Evolutionary conservation across 2,329 filamentous ascomycete genomes (phyloP).

Genomic region (Aspergillus fischeri): DNA sequence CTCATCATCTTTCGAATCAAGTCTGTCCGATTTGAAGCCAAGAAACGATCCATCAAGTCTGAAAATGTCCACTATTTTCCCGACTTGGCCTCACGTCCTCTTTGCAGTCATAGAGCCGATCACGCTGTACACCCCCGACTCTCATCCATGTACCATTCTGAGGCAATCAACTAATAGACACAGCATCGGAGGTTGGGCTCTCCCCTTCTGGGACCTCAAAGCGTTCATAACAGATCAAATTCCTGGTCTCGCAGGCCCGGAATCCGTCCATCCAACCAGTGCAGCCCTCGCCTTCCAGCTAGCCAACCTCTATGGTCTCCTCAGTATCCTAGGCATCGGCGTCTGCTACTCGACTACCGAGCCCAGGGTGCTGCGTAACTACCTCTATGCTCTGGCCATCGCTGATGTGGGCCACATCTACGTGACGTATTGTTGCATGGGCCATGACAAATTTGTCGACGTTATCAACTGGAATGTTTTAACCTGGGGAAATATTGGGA

Average conservation of each 20-base stretch:
- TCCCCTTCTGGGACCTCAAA: slow-evolving; percentile 52
- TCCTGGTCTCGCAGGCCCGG: slow-evolving; percentile 32
- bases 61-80: slow-evolving; percentile 49
- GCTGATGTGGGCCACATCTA: slow-evolving; percentile 66
- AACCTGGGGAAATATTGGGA: slow-evolving; percentile 69
- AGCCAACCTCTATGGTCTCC: slow-evolving; percentile 65
- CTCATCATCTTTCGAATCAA: not conserved
- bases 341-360: slow-evolving; percentile 63
- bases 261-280: slow-evolving; percentile 35
- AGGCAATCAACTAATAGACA: slow-evolving; percentile 14
- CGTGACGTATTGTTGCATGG: slow-evolving; percentile 58
- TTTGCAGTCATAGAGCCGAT: slow-evolving; percentile 68
- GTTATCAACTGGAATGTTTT: slow-evolving; percentile 62
- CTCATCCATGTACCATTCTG: not conserved
- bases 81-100: slow-evolving; percentile 59
- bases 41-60: not conserved
- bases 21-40: not conserved
- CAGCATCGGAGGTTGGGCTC: slow-evolving; percentile 58
- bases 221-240: slow-evolving; percentile 64
- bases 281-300: slow-evolving; percentile 63
- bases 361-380: slow-evolving; percentile 61
- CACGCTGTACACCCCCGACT: slow-evolving; percentile 52
- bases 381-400: slow-evolving; percentile 60
- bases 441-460: slow-evolving; percentile 51
- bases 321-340: slow-evolving; percentile 61